phyloP scores from a whole-genome alignment of 1,284 basidiomycete genomes.

The Ceratobasidium sp. region DNA sequence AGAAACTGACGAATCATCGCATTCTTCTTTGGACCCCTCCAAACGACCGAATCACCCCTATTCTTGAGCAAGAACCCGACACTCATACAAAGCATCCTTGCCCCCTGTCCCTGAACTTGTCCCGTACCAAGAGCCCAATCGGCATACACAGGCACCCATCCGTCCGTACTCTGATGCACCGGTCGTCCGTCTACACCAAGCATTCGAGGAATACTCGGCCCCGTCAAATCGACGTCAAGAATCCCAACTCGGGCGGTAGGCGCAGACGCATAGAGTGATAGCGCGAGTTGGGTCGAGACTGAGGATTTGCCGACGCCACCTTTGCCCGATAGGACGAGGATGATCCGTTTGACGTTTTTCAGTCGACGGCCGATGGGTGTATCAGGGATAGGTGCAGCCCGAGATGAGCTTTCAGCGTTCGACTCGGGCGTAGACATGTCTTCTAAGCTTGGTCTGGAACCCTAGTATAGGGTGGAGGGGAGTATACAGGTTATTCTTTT shows the following conservation, averaged over 20 bases:
- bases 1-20: conserved; percentile 99
- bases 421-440: conserved; percentile 2
- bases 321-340: conserved; percentile 95
- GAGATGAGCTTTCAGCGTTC: neutral
- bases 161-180: conserved; percentile 91
- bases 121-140: conserved; percentile 56
- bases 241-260: conserved; percentile 78
- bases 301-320: conserved; percentile 99
- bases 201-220: conserved; percentile 97
- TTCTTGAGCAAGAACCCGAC: conserved; percentile 94
- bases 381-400: conserved; percentile 44
- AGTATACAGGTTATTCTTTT: neutral
- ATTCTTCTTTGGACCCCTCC: conserved; percentile 99
- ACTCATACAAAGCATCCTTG: conserved; percentile 90
- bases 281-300: conserved; percentile 90
- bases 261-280: conserved; percentile 77
- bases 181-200: conserved; percentile 87
- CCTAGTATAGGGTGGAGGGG: conserved; percentile 1
- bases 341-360: conserved; percentile 79
- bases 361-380: conserved; percentile 70
- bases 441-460: neutral
- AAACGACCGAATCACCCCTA: conserved; percentile 92
- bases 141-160: conserved; percentile 98
- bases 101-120: conserved; percentile 51
- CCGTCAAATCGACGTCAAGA: conserved; percentile 95